Percentiles rank a stretch among this genome's conserved stretches.
Conservation (phyloP, 768 basidiomycete genomes). For the Pisolithus tinctorius region DNA sequence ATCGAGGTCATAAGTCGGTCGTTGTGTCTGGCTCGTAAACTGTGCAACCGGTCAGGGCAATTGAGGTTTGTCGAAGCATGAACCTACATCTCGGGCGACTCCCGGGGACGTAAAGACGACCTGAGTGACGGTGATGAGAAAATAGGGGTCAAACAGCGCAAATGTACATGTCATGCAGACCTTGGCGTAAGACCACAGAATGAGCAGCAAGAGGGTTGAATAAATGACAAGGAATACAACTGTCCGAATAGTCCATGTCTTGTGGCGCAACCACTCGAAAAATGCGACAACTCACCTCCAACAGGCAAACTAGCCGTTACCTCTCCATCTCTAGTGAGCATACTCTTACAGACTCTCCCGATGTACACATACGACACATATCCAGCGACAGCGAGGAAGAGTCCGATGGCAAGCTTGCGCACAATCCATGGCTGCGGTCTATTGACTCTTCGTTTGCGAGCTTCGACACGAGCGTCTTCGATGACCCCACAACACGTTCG, state of each 20-base stretch:
- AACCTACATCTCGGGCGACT: conserved; percentile 55
- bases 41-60: conserved; percentile 5
- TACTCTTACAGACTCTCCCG: conserved; percentile 60
- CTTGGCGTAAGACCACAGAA: conserved; percentile 73
- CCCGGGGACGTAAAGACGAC: conserved; percentile 64
- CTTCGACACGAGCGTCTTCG: conserved; percentile 36
- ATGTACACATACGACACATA: conserved; percentile 79
- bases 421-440: conserved; percentile 69
- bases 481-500: conserved; percentile 45
- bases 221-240: conserved; percentile 66
- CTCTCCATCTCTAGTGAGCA: conserved; percentile 43
- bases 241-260: conserved; percentile 21
- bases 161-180: conserved; percentile 32
- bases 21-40: conserved; percentile 18
- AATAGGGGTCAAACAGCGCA: background rate
- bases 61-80: conserved; percentile 3
- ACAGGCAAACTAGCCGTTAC: conserved; percentile 43
- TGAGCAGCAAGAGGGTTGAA: conserved; percentile 56
- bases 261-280: conserved; percentile 2
- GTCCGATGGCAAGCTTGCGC: conserved; percentile 57
- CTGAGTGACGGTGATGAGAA: conserved; percentile 27
- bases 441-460: conserved; percentile 30
- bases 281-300: conserved; percentile 55
- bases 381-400: conserved; percentile 54
- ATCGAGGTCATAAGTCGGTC: conserved; percentile 15